phyloP scores from a whole-genome alignment of 345 rosid genomes.

The Crucihimalaya himalaica region DNA sequence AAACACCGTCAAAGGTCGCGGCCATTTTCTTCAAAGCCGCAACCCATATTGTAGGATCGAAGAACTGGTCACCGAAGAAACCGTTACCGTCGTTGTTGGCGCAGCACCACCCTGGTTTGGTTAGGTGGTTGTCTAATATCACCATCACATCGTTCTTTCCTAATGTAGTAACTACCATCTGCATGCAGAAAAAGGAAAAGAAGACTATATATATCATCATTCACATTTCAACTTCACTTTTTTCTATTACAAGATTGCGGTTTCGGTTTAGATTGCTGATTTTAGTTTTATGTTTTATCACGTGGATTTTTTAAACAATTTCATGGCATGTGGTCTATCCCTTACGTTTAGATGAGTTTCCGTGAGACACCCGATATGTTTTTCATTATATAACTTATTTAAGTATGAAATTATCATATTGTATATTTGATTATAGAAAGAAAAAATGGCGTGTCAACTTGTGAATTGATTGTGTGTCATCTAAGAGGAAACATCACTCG shows the following conservation, averaged over 20 bases:
- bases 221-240: not conserved
- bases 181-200: constrained; percentile 31
- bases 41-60: constrained; percentile 75
- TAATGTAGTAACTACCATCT: constrained; percentile 83
- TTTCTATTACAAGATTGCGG: not conserved
- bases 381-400: not conserved
- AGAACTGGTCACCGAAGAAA: constrained; percentile 87
- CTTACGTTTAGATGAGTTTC: not conserved
- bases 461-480: no score
- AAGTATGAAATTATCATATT: not conserved
- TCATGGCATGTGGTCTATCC: constrained; percentile 18
- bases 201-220: not conserved
- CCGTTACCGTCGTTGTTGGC: constrained; percentile 74
- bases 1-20: constrained; percentile 54
- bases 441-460: no score
- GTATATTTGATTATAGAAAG: no score
- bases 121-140: constrained; percentile 88
- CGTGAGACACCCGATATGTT: not conserved
- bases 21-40: constrained; percentile 72
- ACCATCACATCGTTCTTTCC: constrained; percentile 76
- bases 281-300: constrained; percentile 4
- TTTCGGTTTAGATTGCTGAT: constrained; percentile 4
- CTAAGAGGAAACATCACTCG: no score
- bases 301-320: not conserved
- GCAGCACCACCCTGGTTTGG: constrained; percentile 97